phyloP scores from a whole-genome alignment of 2,329 filamentous ascomycete species.

The Diaporthe ampelina region DNA sequence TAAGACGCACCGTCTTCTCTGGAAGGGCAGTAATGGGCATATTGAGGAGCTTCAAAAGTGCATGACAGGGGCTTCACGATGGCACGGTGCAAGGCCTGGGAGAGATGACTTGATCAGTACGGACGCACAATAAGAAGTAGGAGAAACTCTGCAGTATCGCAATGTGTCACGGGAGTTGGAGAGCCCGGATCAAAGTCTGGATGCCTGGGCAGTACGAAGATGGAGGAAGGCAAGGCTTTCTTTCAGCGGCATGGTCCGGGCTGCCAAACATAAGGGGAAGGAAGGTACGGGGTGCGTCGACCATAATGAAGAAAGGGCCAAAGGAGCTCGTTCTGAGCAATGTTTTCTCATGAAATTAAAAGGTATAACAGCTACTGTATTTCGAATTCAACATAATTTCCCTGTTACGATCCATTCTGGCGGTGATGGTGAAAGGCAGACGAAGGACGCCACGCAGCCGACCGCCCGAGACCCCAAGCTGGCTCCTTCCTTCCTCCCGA shows the following conservation, averaged over 20 bases:
- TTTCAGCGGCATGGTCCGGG: not conserved
- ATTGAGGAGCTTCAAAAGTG: not conserved
- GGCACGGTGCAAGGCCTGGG: not conserved
- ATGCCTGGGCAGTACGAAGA: not conserved
- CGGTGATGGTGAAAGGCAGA: not conserved
- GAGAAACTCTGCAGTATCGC: not conserved
- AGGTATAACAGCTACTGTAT: not conserved
- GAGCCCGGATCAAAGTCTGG: not conserved
- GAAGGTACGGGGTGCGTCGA: constrained; percentile 2
- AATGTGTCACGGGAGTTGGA: not conserved
- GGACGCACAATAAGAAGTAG: not conserved
- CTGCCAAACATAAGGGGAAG: not conserved
- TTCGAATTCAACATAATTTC: not conserved
- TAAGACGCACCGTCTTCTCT: constrained; percentile 63
- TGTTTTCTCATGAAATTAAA: not conserved
- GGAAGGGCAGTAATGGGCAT: constrained; percentile 68
- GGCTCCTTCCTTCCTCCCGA: not conserved
- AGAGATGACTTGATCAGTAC: no score
- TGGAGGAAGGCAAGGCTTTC: not conserved
- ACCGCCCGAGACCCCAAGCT: no score
- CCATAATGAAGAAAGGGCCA: not conserved
- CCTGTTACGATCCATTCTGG: not conserved
- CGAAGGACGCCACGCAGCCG: not conserved
- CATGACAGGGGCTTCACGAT: not conserved
- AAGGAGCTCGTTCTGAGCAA: not conserved